A percentile compares a stretch with the other conserved stretches of the same genome.
phyloP scores from a whole-genome alignment of 306 rosid species.

The Canavalia gladiata region DNA sequence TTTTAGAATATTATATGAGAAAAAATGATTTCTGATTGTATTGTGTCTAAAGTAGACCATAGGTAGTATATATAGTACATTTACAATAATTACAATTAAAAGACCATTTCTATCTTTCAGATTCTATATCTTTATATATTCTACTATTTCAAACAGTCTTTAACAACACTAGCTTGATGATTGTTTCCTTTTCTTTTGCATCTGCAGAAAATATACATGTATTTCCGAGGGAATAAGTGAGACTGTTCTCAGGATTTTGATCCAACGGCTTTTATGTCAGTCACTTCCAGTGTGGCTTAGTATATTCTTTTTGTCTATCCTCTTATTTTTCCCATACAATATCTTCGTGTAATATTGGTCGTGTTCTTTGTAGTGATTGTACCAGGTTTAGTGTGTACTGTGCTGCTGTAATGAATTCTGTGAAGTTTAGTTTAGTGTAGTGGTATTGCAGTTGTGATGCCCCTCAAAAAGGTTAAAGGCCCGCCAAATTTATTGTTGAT shows the following conservation, averaged over 20 bases:
- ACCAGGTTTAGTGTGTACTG: slow-evolving; percentile 30
- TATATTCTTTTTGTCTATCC: slow-evolving; percentile 49
- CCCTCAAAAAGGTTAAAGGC: background rate
- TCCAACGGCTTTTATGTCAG: slow-evolving; percentile 39
- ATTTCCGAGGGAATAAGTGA: slow-evolving; percentile 92
- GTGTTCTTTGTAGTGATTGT: slow-evolving; percentile 43
- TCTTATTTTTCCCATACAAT: background rate
- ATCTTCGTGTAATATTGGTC: slow-evolving; percentile 35
- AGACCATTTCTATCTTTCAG: too few relatives aligned
- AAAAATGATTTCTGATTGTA: too few relatives aligned
- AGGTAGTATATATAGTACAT: too few relatives aligned
- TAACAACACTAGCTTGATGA: slow-evolving; percentile 9
- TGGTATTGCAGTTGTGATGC: background rate
- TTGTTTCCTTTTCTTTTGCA: slow-evolving; percentile 36
- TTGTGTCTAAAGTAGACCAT: too few relatives aligned
- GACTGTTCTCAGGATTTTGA: slow-evolving; percentile 43
- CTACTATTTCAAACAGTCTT: background rate
- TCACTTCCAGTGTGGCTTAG: slow-evolving; percentile 49
- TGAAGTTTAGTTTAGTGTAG: slow-evolving; percentile 21
- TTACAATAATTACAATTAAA: too few relatives aligned
- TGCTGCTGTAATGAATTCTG: slow-evolving; percentile 33
- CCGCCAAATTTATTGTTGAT: background rate
- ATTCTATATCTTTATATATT: too few relatives aligned
- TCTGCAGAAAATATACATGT: slow-evolving; percentile 92
- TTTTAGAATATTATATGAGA: background rate